Evolutionary conservation across 179 eudicot species (phyloP).

Genomic region (Sideroxylon spinosum): DNA sequence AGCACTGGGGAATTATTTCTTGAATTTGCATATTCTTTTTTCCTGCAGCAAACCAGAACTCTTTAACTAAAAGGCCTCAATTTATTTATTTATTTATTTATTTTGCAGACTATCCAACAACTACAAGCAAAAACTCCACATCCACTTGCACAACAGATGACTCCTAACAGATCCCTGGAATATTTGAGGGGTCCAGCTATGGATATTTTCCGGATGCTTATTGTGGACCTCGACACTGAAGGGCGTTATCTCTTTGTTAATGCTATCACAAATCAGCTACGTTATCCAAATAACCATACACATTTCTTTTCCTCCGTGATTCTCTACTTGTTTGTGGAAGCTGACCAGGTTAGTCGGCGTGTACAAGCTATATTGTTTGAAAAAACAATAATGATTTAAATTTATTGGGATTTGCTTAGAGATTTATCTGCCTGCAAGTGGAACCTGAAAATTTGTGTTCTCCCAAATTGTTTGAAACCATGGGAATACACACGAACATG

Average conservation of each 20-base stretch:
- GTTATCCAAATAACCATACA: constrained; percentile 92
- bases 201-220: constrained; percentile 75
- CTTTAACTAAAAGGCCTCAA: not conserved
- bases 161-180: constrained; percentile 30
- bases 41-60: constrained; percentile 1
- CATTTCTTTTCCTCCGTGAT: constrained; percentile 87
- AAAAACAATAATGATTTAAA: not conserved
- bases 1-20: not conserved
- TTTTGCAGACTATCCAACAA: constrained; percentile 72
- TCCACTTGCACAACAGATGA: constrained; percentile 50
- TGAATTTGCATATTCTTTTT: not conserved
- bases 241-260: constrained; percentile 87
- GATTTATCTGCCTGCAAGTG: not conserved
- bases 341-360: constrained; percentile 53
- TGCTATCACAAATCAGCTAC: constrained; percentile 86
- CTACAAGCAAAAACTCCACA: constrained; percentile 51
- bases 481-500: not conserved
- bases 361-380: too few relatives aligned
- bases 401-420: too few relatives aligned
- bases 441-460: not conserved
- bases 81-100: not conserved
- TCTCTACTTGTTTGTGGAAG: constrained; percentile 73
- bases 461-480: not conserved
- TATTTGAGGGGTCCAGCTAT: constrained; percentile 62
- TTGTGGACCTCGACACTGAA: constrained; percentile 71